Conservation (phyloP, 2,329 filamentous ascomycete genomes). For the Penicillium hesseltinei region DNA sequence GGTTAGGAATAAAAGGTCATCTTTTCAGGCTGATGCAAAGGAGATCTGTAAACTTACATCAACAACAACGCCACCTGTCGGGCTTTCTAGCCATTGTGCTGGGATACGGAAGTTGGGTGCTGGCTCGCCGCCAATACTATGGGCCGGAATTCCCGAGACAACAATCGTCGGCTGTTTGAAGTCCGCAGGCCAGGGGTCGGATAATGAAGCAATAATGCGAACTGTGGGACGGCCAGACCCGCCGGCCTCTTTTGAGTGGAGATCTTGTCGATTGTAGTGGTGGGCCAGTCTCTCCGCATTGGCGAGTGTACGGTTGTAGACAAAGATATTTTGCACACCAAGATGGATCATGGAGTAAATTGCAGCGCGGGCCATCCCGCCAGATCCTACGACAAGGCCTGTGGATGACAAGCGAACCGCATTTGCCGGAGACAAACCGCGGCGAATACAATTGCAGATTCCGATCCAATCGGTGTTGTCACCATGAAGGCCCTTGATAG, state of each 20-base stretch:
- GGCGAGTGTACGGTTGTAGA: conserved; percentile 38
- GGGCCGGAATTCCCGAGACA: conserved; percentile 39
- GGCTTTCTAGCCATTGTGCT: conserved; percentile 39
- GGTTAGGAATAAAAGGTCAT: neutral
- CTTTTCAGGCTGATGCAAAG: neutral
- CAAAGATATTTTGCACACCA: conserved; percentile 39
- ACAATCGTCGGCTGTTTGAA: conserved; percentile 41
- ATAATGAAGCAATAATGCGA: conserved; percentile 28
- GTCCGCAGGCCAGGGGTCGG: conserved; percentile 34
- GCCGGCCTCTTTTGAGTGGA: conserved; percentile 19
- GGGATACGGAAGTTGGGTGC: conserved; percentile 38
- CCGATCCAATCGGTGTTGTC: conserved; percentile 84
- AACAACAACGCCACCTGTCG: conserved; percentile 42
- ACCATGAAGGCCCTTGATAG: conserved; percentile 68
- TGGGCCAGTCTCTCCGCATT: conserved; percentile 37
- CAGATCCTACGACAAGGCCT: conserved; percentile 63
- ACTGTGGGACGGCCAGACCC: conserved; percentile 25
- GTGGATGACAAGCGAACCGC: conserved; percentile 57
- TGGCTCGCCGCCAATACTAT: conserved; percentile 36
- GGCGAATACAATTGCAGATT: conserved; percentile 68
- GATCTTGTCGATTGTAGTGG: conserved; percentile 38
- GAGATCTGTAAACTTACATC: conserved; percentile 31
- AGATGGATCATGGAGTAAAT: conserved; percentile 42
- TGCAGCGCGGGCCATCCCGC: conserved; percentile 46
- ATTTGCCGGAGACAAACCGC: conserved; percentile 71